These are phyloP conservation scores for Dalbergia cochinchinensis DNA, from an alignment of 306 rosid species.

Conservation along the genomic window DNA sequence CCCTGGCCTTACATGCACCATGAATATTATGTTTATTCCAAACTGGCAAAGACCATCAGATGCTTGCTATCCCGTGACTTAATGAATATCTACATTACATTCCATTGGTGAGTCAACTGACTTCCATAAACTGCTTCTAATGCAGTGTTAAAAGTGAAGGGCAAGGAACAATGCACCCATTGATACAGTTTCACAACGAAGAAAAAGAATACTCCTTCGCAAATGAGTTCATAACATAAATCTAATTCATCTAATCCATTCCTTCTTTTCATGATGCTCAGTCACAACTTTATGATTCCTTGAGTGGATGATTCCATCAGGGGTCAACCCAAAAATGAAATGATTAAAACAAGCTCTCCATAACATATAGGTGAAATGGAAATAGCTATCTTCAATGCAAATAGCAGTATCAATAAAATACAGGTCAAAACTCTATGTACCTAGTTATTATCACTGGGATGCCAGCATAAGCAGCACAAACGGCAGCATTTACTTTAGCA, in stretches of 20 bases:
- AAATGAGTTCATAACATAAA: neutral
- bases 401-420: constrained; percentile 6
- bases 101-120: neutral
- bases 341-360: neutral
- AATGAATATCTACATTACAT: no score
- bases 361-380: neutral
- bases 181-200: neutral
- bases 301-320: neutral
- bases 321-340: constrained; percentile 27
- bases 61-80: no score
- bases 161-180: neutral
- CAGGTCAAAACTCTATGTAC: constrained; percentile 48
- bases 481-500: constrained; percentile 94
- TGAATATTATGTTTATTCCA: neutral
- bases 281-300: no score
- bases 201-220: neutral
- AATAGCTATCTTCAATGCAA: neutral
- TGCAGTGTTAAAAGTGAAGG: neutral
- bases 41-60: neutral
- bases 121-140: constrained; percentile 16
- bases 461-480: constrained; percentile 77
- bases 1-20: constrained; percentile 4
- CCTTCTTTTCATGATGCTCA: no score
- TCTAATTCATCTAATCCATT: no score
- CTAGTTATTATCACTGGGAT: constrained; percentile 92